Evolutionary conservation across 169 alveolate genomes (phyloP).

Genomic region (Plasmodium coatneyi): DNA sequence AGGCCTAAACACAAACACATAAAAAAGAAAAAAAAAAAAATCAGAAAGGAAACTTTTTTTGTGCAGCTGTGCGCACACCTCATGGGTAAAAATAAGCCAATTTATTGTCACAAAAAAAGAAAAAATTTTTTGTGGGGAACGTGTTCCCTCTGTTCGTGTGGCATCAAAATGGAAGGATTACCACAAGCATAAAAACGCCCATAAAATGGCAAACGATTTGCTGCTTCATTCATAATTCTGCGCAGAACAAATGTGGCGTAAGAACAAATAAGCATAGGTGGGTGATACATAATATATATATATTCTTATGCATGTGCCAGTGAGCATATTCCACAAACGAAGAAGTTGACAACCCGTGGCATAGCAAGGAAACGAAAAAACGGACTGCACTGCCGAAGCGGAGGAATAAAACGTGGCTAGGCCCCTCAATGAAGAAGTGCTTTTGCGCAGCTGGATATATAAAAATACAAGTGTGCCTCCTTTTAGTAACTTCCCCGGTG

Average conservation of each 20-base stretch:
- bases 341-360: background rate
- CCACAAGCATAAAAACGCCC: background rate
- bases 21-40: background rate
- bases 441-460: background rate
- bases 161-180: background rate
- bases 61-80: background rate
- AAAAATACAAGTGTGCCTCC: background rate
- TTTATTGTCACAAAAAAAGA: background rate
- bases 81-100: background rate
- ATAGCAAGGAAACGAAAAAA: background rate
- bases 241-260: background rate
- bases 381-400: background rate
- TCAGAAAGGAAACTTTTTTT: background rate
- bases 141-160: background rate
- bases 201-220: background rate
- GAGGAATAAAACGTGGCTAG: background rate
- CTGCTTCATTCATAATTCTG: background rate
- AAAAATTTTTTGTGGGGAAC: background rate
- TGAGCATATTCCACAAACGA: background rate
- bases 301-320: background rate
- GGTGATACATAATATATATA: background rate
- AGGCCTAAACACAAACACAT: background rate
- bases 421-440: background rate
- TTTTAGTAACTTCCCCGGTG: background rate
- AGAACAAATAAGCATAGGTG: background rate